Conservation (phyloP, 2,329 filamentous ascomycete species). For the Claviceps sp. region DNA sequence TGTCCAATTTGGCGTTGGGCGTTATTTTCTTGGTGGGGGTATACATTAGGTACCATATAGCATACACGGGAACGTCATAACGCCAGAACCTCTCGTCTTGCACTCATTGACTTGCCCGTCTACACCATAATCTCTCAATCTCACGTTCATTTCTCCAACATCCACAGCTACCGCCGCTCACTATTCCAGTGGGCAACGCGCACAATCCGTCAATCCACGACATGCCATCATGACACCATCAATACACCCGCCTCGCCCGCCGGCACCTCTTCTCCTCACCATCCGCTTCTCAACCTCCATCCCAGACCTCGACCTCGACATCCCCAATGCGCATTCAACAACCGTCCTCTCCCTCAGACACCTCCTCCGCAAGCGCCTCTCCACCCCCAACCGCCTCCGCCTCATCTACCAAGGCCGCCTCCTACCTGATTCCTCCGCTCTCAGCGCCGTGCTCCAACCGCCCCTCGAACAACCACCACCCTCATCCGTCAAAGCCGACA, state of each 20-base stretch:
- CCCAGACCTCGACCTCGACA: constrained; percentile 69
- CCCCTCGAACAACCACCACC: constrained; percentile 42
- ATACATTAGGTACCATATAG: too few relatives aligned
- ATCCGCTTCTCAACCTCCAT: constrained; percentile 82
- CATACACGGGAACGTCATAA: not conserved
- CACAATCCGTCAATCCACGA: not conserved
- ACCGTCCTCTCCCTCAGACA: constrained; percentile 71
- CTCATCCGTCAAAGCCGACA: constrained; percentile 15
- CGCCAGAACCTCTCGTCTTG: not conserved
- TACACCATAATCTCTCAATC: too few relatives aligned
- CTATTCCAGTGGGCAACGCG: not conserved
- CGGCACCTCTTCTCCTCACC: constrained; percentile 50
- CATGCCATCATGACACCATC: constrained; percentile 7
- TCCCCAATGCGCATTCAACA: constrained; percentile 52
- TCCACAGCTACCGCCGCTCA: too few relatives aligned
- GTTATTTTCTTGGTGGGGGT: too few relatives aligned
- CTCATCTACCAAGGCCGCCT: constrained; percentile 85
- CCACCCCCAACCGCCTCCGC: constrained; percentile 59
- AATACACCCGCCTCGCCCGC: constrained; percentile 8
- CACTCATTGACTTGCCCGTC: not conserved
- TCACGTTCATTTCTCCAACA: not conserved
- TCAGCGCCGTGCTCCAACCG: constrained; percentile 55
- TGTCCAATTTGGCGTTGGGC: too few relatives aligned
- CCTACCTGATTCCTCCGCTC: constrained; percentile 57
- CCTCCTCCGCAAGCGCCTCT: constrained; percentile 61